Evolutionary conservation across 2,329 filamentous ascomycete genomes (phyloP).

Genomic region (Pseudocercospora eumusae): DNA sequence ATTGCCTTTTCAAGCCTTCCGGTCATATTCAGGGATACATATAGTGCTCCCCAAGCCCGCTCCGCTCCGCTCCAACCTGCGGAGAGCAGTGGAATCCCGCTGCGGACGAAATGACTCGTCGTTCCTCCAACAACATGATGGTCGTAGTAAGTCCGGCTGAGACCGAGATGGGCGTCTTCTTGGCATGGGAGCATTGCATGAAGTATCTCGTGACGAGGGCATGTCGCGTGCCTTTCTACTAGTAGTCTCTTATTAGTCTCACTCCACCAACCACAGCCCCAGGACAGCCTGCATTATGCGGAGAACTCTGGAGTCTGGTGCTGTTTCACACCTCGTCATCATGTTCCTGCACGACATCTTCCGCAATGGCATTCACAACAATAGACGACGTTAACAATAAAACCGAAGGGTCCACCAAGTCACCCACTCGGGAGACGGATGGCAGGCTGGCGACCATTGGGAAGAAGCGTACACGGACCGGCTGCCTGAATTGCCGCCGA

Average conservation of each 20-base stretch:
- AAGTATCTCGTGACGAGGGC: constrained; percentile 5
- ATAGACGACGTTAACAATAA: constrained; percentile 17
- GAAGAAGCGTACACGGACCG: constrained; percentile 39
- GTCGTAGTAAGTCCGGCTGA: too few species aligned
- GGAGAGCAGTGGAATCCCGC: background rate
- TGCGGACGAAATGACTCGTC: background rate
- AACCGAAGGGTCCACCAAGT: constrained; percentile 8
- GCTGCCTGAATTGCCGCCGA: constrained; percentile 40
- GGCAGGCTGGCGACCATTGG: constrained; percentile 32
- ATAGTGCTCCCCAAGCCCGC: background rate
- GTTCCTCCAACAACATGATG: background rate
- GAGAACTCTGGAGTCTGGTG: constrained; percentile 13
- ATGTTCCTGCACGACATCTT: background rate
- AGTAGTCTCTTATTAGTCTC: background rate
- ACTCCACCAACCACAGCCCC: constrained; percentile 2
- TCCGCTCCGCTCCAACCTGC: background rate
- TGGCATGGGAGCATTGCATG: too few species aligned
- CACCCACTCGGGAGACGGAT: constrained; percentile 13
- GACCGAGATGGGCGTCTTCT: background rate
- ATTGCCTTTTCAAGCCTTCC: background rate
- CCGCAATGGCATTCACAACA: constrained; percentile 20
- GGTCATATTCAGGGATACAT: background rate
- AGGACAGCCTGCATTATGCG: constrained; percentile 12
- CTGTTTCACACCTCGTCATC: background rate
- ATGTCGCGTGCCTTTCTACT: constrained; percentile 1